A percentile compares a stretch with the other conserved stretches of the same genome.
These are phyloP conservation scores for Trypanosoma theileri DNA, from an alignment of 208 protist species.

Conservation along the genomic window DNA sequence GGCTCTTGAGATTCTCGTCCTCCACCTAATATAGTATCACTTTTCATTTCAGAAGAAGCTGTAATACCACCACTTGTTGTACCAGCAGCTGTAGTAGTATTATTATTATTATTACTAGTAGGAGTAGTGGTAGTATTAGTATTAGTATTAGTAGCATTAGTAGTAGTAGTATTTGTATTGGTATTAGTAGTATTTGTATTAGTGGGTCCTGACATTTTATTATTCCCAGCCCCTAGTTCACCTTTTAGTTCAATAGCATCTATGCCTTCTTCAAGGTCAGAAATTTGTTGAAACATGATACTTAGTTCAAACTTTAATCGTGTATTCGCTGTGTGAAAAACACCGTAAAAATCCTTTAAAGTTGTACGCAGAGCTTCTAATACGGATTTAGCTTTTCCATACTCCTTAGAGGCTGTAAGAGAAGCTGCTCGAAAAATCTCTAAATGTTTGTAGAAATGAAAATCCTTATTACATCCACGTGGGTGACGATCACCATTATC, in stretches of 20 bases:
- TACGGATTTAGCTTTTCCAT: slow-evolving; percentile 57
- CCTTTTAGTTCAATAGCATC: slow-evolving; percentile 57
- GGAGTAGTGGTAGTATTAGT: not conserved
- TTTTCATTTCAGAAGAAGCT: not conserved
- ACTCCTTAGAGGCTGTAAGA: slow-evolving; percentile 48
- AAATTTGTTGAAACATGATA: slow-evolving; percentile 80
- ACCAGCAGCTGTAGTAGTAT: not conserved
- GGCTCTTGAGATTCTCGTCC: slow-evolving; percentile 9
- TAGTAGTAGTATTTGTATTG: no score
- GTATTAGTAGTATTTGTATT: not conserved
- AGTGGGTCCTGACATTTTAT: not conserved
- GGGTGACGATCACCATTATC: not conserved
- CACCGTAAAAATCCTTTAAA: slow-evolving; percentile 61
- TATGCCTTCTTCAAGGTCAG: slow-evolving; percentile 85
- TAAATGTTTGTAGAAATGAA: slow-evolving; percentile 46
- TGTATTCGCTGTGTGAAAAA: slow-evolving; percentile 73
- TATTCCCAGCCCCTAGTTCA: not conserved
- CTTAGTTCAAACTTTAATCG: slow-evolving; percentile 74
- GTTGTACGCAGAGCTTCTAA: slow-evolving; percentile 48
- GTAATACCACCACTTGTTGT: not conserved
- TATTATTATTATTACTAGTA: not conserved
- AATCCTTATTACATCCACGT: slow-evolving; percentile 16
- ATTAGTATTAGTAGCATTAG: not conserved
- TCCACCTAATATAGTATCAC: not conserved
- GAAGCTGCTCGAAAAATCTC: slow-evolving; percentile 64